phyloP scores from a whole-genome alignment of 1,284 basidiomycete species.

The Trichosporon asahii region DNA sequence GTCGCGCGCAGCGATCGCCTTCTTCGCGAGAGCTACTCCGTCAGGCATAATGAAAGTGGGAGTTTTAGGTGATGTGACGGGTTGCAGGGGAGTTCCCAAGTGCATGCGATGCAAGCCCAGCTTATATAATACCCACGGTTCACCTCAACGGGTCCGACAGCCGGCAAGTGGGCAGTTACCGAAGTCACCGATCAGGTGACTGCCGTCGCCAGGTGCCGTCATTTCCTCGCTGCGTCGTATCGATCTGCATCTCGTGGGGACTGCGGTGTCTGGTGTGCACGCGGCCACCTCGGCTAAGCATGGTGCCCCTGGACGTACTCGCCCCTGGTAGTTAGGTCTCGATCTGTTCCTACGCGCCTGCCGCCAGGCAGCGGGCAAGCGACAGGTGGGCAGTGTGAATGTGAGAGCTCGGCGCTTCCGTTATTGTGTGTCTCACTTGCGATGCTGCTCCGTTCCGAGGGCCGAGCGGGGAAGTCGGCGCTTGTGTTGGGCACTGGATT shows the following conservation, averaged over 20 bases:
- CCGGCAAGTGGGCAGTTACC: neutral
- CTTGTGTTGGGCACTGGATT: neutral
- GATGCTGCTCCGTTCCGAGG: neutral
- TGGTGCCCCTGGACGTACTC: neutral
- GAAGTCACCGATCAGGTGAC: neutral
- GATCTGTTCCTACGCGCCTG: neutral
- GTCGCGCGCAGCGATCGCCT: constrained; percentile 20
- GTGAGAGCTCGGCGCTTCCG: neutral
- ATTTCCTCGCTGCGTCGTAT: neutral
- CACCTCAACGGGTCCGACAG: neutral
- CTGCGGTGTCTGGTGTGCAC: neutral
- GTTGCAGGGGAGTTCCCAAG: neutral
- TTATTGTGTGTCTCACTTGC: neutral
- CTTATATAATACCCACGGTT: neutral
- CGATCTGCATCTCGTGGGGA: neutral
- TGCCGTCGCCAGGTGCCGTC: neutral
- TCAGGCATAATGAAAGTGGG: constrained; percentile 4
- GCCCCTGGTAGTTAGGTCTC: neutral
- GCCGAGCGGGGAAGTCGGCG: neutral
- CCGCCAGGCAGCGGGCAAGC: neutral
- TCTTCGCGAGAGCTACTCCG: constrained; percentile 7
- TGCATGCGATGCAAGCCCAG: neutral
- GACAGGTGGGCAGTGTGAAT: neutral
- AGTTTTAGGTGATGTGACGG: neutral
- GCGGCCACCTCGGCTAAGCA: neutral